Percentiles rank a stretch among this genome's conserved stretches.
phyloP scores from a whole-genome alignment of 306 rosid genomes.

The Begonia peltatifolia region DNA sequence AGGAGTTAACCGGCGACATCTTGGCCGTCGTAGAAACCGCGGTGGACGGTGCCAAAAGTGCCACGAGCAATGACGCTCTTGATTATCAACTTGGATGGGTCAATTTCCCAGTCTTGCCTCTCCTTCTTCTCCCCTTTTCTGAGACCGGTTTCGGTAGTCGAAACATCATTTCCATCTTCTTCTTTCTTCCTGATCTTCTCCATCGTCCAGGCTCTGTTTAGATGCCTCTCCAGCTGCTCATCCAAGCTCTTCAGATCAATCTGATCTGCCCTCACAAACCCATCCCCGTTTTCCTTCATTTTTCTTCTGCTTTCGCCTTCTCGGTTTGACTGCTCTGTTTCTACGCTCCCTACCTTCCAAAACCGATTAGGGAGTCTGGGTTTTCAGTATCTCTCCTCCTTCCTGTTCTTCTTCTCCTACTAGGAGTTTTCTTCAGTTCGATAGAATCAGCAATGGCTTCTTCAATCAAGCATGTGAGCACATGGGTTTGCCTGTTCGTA shows the following conservation, averaged over 20 bases:
- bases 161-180: slow-evolving; percentile 12
- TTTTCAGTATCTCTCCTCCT: neutral
- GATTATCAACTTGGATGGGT: slow-evolving; percentile 72
- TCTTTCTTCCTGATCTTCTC: slow-evolving; percentile 59
- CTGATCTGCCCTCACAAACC: slow-evolving; percentile 95
- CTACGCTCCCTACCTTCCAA: neutral
- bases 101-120: slow-evolving; percentile 90
- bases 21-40: slow-evolving; percentile 71
- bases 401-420: neutral
- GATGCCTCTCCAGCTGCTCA: slow-evolving; percentile 85
- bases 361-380: neutral
- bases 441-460: slow-evolving; percentile 10
- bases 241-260: slow-evolving; percentile 98
- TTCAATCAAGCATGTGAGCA: slow-evolving; percentile 69
- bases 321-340: neutral
- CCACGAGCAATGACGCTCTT: slow-evolving; percentile 80
- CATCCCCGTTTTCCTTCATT: slow-evolving; percentile 77
- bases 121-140: slow-evolving; percentile 23
- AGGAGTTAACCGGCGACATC: slow-evolving; percentile 73
- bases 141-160: slow-evolving; percentile 9
- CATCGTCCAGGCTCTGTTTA: slow-evolving; percentile 55
- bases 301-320: neutral
- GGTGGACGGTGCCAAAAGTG: slow-evolving; percentile 86
- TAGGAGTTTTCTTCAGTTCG: slow-evolving; percentile 5
- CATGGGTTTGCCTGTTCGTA: slow-evolving; percentile 84